Percentiles rank a stretch among this genome's conserved stretches.
phyloP scores from a whole-genome alignment of 2,329 filamentous ascomycete genomes.

The Ophidiomyces ophidiicola region DNA sequence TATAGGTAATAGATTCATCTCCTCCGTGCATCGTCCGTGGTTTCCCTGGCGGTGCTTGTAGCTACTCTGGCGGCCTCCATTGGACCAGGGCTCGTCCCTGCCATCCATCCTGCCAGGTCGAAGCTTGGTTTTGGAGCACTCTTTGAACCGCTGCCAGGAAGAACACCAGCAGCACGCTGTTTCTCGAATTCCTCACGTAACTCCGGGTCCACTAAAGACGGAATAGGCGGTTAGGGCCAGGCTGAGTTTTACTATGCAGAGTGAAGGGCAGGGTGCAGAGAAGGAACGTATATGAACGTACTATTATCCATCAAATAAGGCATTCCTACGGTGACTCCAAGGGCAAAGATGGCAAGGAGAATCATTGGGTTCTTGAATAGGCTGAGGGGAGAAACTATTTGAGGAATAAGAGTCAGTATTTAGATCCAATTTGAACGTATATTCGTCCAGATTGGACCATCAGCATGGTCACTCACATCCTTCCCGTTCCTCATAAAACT shows the following conservation, averaged over 20 bases:
- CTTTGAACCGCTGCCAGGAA: constrained; percentile 37
- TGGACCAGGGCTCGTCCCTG: constrained; percentile 37
- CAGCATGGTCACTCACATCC: constrained; percentile 48
- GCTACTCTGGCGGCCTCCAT: constrained; percentile 24
- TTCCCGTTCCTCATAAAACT: constrained; percentile 63
- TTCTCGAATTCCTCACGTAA: constrained; percentile 85
- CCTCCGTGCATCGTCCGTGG: neutral
- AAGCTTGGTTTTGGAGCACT: constrained; percentile 46
- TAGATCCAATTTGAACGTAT: constrained; percentile 1
- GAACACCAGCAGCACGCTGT: constrained; percentile 63
- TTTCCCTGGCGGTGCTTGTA: constrained; percentile 7
- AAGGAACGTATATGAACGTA: constrained; percentile 49
- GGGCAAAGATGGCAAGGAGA: constrained; percentile 70
- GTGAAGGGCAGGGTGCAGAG: neutral
- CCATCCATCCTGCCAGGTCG: constrained; percentile 57
- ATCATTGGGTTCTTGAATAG: constrained; percentile 96
- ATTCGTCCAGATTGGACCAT: constrained; percentile 1
- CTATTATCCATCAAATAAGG: constrained; percentile 92
- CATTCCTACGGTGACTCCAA: constrained; percentile 80
- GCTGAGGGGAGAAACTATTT: constrained; percentile 59
- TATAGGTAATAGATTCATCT: no score
- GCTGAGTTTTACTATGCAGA: neutral
- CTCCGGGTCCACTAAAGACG: constrained; percentile 77
- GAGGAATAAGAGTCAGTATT: constrained; percentile 5
- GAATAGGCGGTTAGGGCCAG: neutral